phyloP scores from a whole-genome alignment of 2,329 filamentous ascomycete species.

The Didymella arachidicola region DNA sequence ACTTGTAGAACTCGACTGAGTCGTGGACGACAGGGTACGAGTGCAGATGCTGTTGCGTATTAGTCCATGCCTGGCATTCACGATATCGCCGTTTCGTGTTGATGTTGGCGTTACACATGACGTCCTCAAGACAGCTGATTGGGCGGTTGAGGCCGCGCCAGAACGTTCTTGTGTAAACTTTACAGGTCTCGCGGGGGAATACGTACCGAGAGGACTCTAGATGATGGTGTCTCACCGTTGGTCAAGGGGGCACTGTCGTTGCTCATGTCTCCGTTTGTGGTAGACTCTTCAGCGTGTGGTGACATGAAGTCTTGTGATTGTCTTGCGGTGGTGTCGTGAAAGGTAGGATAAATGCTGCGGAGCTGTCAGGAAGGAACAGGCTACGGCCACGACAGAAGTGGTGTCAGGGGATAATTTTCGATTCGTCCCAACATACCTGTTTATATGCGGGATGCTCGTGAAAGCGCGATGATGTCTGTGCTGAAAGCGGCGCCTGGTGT shows the following conservation, averaged over 20 bases:
- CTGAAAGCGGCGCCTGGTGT: slow-evolving; percentile 36
- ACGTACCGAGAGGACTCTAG: slow-evolving; percentile 52
- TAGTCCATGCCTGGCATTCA: slow-evolving; percentile 17
- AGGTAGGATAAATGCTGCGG: slow-evolving; percentile 15
- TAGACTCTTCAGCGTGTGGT: slow-evolving; percentile 47
- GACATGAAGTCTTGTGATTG: slow-evolving; percentile 30
- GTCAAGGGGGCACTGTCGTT: slow-evolving; percentile 42
- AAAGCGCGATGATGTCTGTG: slow-evolving; percentile 30
- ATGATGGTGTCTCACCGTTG: slow-evolving; percentile 52
- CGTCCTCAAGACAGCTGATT: slow-evolving; percentile 18
- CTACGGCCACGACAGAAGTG: slow-evolving; percentile 21
- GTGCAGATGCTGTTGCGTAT: slow-evolving; percentile 72
- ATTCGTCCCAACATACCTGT: slow-evolving; percentile 28
- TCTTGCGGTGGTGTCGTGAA: slow-evolving; percentile 18
- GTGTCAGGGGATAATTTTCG: slow-evolving; percentile 19
- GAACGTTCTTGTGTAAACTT: slow-evolving; percentile 15
- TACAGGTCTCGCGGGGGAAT: slow-evolving; percentile 5
- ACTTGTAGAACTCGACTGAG: slow-evolving; percentile 77
- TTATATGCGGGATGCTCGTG: slow-evolving; percentile 34
- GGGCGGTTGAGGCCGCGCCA: slow-evolving; percentile 8
- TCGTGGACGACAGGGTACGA: slow-evolving; percentile 86
- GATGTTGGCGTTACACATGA: slow-evolving; percentile 1
- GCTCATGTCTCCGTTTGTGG: slow-evolving; percentile 45
- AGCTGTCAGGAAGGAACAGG: slow-evolving; percentile 19
- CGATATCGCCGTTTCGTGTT: neutral